A percentile compares a stretch with the other conserved stretches of the same genome.
These are phyloP conservation scores for Naganishia sp. DNA, from an alignment of 1,284 basidiomycete species.

Conservation along the genomic window DNA sequence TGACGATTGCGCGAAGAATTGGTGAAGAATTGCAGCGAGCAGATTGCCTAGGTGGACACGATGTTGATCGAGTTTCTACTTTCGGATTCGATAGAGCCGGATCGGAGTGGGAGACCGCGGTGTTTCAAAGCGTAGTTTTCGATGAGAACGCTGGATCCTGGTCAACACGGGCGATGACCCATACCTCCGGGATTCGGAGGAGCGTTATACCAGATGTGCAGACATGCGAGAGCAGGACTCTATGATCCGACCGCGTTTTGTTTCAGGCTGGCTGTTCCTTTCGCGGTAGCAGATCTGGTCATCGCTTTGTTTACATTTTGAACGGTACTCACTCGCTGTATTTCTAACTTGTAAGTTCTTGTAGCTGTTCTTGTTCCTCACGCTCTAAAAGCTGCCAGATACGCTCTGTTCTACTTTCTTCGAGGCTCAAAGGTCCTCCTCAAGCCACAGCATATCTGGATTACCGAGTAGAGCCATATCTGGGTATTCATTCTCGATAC, in stretches of 20 bases:
- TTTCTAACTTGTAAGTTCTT: background rate
- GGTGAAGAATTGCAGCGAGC: background rate
- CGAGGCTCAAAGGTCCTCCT: too few species aligned
- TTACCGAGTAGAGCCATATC: too few species aligned
- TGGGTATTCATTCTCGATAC: too few species aligned
- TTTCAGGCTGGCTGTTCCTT: slow-evolving; percentile 9
- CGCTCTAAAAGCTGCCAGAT: background rate
- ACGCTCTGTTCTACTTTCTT: too few species aligned
- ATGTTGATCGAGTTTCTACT: slow-evolving; percentile 17
- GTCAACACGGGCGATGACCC: background rate
- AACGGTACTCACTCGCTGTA: background rate
- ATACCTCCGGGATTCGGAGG: background rate
- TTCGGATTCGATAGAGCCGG: background rate
- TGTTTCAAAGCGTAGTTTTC: background rate
- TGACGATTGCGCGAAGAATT: background rate
- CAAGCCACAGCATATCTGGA: too few species aligned
- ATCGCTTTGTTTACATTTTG: slow-evolving; percentile 12
- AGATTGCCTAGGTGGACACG: too few species aligned
- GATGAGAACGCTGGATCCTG: background rate
- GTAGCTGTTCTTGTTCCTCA: background rate
- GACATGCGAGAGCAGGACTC: too few species aligned
- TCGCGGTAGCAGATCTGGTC: background rate
- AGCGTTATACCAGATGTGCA: background rate
- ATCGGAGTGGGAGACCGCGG: background rate
- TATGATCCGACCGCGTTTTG: slow-evolving; percentile 6